Evolutionary conservation across 1,284 basidiomycete genomes (phyloP), one percentile per base, ranked within the genome.

Genomic region (Macrocystidia cucumis): DNA sequence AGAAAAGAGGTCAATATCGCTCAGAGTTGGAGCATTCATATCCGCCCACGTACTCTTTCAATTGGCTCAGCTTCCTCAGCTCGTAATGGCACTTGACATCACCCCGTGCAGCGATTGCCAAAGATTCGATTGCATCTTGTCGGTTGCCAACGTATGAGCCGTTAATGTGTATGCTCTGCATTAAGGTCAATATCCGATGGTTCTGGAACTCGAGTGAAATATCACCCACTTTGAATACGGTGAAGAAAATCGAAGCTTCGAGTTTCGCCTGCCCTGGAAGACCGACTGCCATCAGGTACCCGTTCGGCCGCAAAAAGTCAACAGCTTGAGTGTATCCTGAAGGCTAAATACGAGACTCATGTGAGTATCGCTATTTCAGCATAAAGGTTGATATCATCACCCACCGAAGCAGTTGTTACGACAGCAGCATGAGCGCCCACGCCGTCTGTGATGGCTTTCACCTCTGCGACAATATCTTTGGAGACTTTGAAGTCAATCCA

Each of bases 401-500:
- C 27, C 14, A 66, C 61, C 4, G 60, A 63, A 3, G 78, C 72
- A 2, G 78, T 68, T 8, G 83, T 78, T 33, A 90, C 72, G 41
- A 91, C 56, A 0, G 83, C 74, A 8, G 79, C 74, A 51, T 92
- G 87, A 1, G 87, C 77, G 22, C 89, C 88, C 6, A 64, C 54
- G 1, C 85, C 88, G 37, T 69, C 84, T 0, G 82, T 83, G 1
- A 72, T 69, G 5, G 63, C 69, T 53, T 73, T 67, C 43, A 90
- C 69, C 20, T 76, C 78, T 25, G 56, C 60, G 20, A 80, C 72
- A 37, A 86, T 62, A 48, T 86, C 65, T 39, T 71, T 66, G 9
- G 63, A 65, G 51, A 71, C 67, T 46, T 68, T 75, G 65, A 88
- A 91, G 62, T 93, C 88, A 45, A 92, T 70, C 73, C 81, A 91